phyloP scores from a whole-genome alignment of 2,329 filamentous ascomycete species.

The Colletotrichum lini region DNA sequence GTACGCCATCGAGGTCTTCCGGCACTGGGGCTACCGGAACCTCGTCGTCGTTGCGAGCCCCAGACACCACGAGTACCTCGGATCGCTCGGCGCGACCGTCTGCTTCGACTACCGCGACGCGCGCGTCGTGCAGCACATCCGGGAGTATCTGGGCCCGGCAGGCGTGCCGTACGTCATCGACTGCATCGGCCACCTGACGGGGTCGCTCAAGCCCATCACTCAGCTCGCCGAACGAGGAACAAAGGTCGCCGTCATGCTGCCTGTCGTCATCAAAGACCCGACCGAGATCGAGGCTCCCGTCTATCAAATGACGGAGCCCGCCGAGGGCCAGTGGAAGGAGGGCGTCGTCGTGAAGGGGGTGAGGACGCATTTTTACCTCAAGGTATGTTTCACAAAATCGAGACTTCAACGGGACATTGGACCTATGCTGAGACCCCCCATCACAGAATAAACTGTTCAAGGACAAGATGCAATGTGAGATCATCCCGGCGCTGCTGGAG shows the following conservation, averaged over 20 bases:
- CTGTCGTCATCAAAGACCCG: conserved; percentile 70
- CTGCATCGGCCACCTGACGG: conserved; percentile 66
- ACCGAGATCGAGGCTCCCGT: conserved; percentile 62
- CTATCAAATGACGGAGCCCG: conserved; percentile 68
- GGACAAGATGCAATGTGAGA: conserved; percentile 67
- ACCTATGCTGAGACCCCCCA: not conserved
- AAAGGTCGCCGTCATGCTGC: conserved; percentile 72
- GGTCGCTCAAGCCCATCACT: conserved; percentile 63
- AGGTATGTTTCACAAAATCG: conserved; percentile 53
- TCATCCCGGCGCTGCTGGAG: conserved; percentile 64
- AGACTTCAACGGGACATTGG: too few species aligned
- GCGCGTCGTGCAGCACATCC: conserved; percentile 54
- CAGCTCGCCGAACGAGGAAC: conserved; percentile 64
- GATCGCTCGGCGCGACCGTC: conserved; percentile 58
- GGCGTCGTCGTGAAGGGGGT: conserved; percentile 69
- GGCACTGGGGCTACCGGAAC: conserved; percentile 66
- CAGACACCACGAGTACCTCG: conserved; percentile 61
- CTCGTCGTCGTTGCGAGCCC: conserved; percentile 64
- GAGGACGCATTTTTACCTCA: conserved; percentile 67
- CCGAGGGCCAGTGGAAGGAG: conserved; percentile 61
- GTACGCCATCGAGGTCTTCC: conserved; percentile 64
- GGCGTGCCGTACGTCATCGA: conserved; percentile 65
- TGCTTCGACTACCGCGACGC: conserved; percentile 63
- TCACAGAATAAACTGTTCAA: conserved; percentile 69
- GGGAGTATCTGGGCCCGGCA: conserved; percentile 45